Percentiles rank a stretch among this genome's conserved stretches.
Conservation (phyloP, 2,329 filamentous ascomycete genomes). For the Neopestalotiopsis clavispora region DNA sequence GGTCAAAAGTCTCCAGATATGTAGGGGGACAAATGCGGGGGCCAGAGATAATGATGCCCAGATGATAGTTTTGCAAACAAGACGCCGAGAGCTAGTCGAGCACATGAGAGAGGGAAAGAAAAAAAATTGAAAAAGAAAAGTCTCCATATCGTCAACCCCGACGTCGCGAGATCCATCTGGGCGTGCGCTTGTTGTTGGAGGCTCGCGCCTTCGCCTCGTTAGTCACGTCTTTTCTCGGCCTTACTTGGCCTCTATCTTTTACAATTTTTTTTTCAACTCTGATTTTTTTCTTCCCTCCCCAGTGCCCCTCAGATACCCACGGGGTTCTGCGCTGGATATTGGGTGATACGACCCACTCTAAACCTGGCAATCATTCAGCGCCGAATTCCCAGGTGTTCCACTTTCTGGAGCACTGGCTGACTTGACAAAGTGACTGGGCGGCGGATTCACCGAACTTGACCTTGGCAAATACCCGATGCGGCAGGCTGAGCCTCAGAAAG, state of each 20-base stretch:
- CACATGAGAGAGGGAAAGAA: not conserved
- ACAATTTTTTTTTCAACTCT: not conserved
- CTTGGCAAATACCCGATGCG: not conserved
- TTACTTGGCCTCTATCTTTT: not conserved
- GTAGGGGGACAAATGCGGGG: constrained; percentile 1
- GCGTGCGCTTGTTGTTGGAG: no score
- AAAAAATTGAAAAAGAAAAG: not conserved
- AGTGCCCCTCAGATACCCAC: not conserved
- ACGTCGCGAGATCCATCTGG: not conserved
- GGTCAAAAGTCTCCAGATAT: no score
- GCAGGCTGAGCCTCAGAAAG: not conserved
- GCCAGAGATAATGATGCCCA: constrained; percentile 4
- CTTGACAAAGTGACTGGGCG: no score
- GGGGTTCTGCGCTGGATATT: not conserved
- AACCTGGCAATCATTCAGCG: not conserved
- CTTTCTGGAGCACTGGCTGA: no score
- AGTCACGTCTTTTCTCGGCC: not conserved
- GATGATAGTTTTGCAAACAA: not conserved
- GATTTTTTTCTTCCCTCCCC: not conserved
- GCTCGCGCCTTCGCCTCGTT: constrained; percentile 4
- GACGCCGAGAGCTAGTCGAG: not conserved
- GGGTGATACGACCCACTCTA: not conserved
- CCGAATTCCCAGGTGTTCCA: not conserved
- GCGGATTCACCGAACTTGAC: not conserved
- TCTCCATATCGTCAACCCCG: constrained; percentile 3